A percentile compares a stretch with the other conserved stretches of the same genome.
phyloP scores from a whole-genome alignment of 768 basidiomycete genomes.

The Russula griseocarnosa region DNA sequence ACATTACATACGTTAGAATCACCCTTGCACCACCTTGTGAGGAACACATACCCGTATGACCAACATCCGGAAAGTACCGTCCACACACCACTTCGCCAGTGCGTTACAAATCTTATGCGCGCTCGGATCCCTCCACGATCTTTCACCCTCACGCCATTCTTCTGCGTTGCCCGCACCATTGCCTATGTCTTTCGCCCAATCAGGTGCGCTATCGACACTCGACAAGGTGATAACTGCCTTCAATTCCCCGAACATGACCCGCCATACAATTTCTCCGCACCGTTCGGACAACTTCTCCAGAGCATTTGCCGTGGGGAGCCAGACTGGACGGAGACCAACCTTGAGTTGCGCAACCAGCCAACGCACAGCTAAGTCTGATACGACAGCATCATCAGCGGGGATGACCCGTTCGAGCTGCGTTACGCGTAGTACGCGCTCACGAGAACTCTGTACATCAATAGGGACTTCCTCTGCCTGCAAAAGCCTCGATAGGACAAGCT shows the following conservation, averaged over 20 bases:
- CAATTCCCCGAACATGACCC: slow-evolving; percentile 60
- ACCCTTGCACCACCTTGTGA: not conserved
- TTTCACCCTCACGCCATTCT: slow-evolving; percentile 59
- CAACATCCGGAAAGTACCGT: slow-evolving; percentile 33
- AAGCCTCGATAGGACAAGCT: slow-evolving; percentile 60
- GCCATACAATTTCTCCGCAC: slow-evolving; percentile 75
- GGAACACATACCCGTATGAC: slow-evolving; percentile 36
- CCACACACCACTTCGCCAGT: slow-evolving; percentile 47
- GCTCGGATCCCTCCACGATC: slow-evolving; percentile 72
- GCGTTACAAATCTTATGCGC: slow-evolving; percentile 55
- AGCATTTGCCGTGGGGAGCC: slow-evolving; percentile 74
- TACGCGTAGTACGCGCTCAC: slow-evolving; percentile 80
- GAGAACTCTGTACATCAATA: slow-evolving; percentile 71
- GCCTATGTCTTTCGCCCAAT: slow-evolving; percentile 30
- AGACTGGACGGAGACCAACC: slow-evolving; percentile 87
- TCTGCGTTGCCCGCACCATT: slow-evolving; percentile 32
- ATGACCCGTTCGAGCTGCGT: slow-evolving; percentile 64
- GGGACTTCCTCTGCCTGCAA: slow-evolving; percentile 78
- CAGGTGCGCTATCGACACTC: slow-evolving; percentile 28
- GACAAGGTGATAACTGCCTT: slow-evolving; percentile 33
- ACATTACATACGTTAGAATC: not conserved
- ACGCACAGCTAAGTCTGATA: slow-evolving; percentile 59
- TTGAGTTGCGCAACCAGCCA: slow-evolving; percentile 89
- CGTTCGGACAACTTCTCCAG: slow-evolving; percentile 49
- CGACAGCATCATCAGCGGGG: slow-evolving; percentile 49